Evolutionary conservation across 169 alveolate species (phyloP).

Genomic region (Cryptosporidium canis): DNA sequence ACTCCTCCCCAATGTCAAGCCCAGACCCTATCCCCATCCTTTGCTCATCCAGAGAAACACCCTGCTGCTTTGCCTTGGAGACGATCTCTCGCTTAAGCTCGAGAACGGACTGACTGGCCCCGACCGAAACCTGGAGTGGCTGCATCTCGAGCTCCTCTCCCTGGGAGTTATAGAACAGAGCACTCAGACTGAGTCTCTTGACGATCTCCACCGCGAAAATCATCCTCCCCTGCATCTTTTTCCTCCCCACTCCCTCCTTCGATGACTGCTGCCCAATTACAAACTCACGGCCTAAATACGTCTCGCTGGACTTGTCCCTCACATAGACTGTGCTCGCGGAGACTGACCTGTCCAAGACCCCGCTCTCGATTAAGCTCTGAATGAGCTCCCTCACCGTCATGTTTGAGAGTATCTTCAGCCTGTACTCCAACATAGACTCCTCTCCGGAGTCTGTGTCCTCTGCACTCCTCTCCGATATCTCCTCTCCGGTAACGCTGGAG

Average conservation of each 20-base stretch:
- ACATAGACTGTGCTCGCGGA: neutral
- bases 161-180: conserved; percentile 3
- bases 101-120: neutral
- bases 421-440: conserved; percentile 4
- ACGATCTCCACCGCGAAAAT: conserved; percentile 15
- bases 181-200: neutral
- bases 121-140: neutral
- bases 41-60: neutral
- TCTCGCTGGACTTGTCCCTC: neutral
- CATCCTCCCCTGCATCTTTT: neutral
- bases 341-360: neutral
- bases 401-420: conserved; percentile 25
- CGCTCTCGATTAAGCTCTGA: neutral
- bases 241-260: neutral
- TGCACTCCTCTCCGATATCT: neutral
- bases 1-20: conserved; percentile 45
- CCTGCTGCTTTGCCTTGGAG: neutral
- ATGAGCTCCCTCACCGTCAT: conserved; percentile 8
- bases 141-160: conserved; percentile 24
- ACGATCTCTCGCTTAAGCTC: neutral
- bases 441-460: neutral
- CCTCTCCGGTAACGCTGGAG: neutral
- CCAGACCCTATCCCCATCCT: conserved; percentile 33
- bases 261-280: conserved; percentile 1
- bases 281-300: conserved; percentile 1